Conservation (phyloP, 768 basidiomycete genomes). For the Panus rudis region DNA sequence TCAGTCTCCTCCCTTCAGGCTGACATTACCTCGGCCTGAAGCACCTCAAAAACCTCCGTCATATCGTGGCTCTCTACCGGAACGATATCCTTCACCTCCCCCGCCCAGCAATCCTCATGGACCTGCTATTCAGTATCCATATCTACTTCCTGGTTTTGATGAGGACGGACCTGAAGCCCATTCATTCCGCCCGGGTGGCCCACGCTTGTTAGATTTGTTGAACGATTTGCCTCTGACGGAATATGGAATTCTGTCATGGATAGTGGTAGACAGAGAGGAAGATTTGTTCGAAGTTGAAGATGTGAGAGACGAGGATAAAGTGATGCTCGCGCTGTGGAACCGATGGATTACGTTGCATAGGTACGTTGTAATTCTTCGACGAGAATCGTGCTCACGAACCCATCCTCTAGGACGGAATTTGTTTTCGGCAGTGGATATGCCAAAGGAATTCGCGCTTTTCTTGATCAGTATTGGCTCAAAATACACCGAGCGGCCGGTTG, state of each 20-base stretch:
- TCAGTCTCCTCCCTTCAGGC: too few species aligned
- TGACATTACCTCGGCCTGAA: too few species aligned
- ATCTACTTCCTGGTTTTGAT: constrained; percentile 8
- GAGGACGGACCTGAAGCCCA: constrained; percentile 22
- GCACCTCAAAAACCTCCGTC: neutral
- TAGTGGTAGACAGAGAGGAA: constrained; percentile 64
- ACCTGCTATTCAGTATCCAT: constrained; percentile 19
- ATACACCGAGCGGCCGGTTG: constrained; percentile 68
- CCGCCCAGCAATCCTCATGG: constrained; percentile 15
- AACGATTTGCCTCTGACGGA: constrained; percentile 49
- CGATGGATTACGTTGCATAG: constrained; percentile 64
- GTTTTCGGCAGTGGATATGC: constrained; percentile 40
- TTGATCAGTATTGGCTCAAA: constrained; percentile 55
- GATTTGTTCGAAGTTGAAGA: constrained; percentile 70
- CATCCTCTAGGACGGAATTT: constrained; percentile 39
- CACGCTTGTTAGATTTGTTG: constrained; percentile 59
- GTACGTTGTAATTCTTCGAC: constrained; percentile 25
- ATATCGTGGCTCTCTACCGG: constrained; percentile 10
- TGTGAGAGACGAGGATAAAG: constrained; percentile 67
- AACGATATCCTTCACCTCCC: constrained; percentile 15
- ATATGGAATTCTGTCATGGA: constrained; percentile 65
- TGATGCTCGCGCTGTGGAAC: constrained; percentile 72
- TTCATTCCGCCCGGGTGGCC: constrained; percentile 63
- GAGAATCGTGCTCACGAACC: neutral
- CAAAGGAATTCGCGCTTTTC: constrained; percentile 45